Evolutionary conservation across 208 protist genomes (phyloP).

Genomic region (Herpetomonas muscarum): DNA sequence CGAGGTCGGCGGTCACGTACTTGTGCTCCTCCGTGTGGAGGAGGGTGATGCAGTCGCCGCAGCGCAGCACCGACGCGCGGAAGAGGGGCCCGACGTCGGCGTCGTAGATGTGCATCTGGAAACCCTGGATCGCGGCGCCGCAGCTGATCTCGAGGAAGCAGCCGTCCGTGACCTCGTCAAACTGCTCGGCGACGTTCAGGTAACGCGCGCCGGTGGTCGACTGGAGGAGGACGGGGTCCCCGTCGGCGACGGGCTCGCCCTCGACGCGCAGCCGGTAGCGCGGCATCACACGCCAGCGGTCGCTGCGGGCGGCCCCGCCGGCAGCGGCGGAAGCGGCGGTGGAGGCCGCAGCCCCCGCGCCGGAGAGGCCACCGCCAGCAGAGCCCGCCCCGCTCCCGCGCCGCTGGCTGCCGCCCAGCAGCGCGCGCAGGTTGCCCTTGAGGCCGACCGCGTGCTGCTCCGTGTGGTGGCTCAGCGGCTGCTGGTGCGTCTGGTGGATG

Average conservation of each 20-base stretch:
- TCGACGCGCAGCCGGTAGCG: slow-evolving; percentile 56
- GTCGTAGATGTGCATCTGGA: slow-evolving; percentile 49
- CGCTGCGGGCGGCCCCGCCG: slow-evolving; percentile 12
- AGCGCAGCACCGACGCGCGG: slow-evolving; percentile 32
- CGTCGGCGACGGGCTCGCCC: slow-evolving; percentile 47
- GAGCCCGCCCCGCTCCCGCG: slow-evolving; percentile 9
- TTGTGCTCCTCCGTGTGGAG: slow-evolving; percentile 56
- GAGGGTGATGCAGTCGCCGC: slow-evolving; percentile 56
- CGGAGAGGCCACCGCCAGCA: no score
- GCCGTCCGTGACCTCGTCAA: slow-evolving; percentile 20
- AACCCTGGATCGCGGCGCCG: slow-evolving; percentile 33
- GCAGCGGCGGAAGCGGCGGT: no score
- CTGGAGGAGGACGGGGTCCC: slow-evolving; percentile 50
- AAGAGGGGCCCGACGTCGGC: slow-evolving; percentile 27
- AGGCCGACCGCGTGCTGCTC: slow-evolving; percentile 39
- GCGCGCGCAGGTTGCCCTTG: slow-evolving; percentile 48
- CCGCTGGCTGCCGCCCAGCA: slow-evolving; percentile 26
- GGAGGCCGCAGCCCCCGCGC: no score
- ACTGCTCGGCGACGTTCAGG: slow-evolving; percentile 25
- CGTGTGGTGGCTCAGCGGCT: slow-evolving; percentile 30
- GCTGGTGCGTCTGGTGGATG: slow-evolving; percentile 37
- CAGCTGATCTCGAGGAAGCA: slow-evolving; percentile 36
- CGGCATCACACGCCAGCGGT: slow-evolving; percentile 65
- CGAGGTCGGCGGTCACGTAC: slow-evolving; percentile 27
- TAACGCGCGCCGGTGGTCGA: slow-evolving; percentile 26